Conservation (phyloP, 148 eudicot species). For the Rhododendron henanense region DNA sequence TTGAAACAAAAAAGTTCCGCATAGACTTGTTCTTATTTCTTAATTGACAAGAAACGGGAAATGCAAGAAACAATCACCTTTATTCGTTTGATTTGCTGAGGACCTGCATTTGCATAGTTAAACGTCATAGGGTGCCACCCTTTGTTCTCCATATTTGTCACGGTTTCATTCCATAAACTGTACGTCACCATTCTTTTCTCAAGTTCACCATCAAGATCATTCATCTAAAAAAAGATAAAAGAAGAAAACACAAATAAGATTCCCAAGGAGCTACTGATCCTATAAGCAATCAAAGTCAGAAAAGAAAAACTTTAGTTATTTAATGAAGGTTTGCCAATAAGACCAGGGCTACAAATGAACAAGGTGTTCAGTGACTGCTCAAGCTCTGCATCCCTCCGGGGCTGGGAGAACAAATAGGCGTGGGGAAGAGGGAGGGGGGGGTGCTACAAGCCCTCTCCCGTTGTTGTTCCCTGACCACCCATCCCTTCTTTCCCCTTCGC, state of each 20-base stretch:
- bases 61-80: slow-evolving; percentile 39
- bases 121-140: slow-evolving; percentile 97
- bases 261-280: neutral
- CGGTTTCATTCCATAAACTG: slow-evolving; percentile 70
- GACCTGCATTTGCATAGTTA: slow-evolving; percentile 59
- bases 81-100: slow-evolving; percentile 50
- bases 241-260: neutral
- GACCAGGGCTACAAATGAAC: neutral
- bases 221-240: slow-evolving; percentile 46
- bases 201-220: slow-evolving; percentile 66
- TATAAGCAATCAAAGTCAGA: neutral
- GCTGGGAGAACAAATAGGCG: too few relatives aligned
- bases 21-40: neutral
- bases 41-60: neutral
- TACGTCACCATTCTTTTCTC: slow-evolving; percentile 90
- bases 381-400: neutral
- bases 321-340: neutral
- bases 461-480: neutral
- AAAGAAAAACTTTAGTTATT: neutral
- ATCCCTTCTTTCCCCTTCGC: neutral
- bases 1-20: neutral
- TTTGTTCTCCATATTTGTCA: slow-evolving; percentile 50
- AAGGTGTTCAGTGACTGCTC: neutral
- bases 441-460: neutral
- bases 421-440: too few relatives aligned